Base-by-base conservation (phyloP, 2,329 filamentous ascomycete species). In the Dryadomyces quercus-mongolicae region DNA sequence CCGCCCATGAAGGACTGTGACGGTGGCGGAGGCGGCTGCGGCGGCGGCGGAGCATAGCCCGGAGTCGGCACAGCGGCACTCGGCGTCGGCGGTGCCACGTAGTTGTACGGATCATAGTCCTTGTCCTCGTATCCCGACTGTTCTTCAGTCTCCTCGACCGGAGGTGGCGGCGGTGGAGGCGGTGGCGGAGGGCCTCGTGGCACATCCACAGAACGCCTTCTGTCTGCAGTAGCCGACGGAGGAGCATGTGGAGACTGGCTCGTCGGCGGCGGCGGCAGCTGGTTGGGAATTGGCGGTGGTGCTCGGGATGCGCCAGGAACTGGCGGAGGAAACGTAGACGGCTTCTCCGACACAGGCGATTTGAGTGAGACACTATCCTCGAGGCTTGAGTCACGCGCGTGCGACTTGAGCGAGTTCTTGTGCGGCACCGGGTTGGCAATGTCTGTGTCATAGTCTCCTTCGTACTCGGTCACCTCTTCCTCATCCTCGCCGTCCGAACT, bases 381-480 rank as follows among this genome's bases (percentile, higher is more conserved):
- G 53, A 86, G 65, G 64, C 87, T 94, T 7, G 85, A 81, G 48
- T 92, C 88, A 53, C 85, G 80, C 8, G 78, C 80, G 67, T 95
- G 89, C 9, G 88, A 74, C 67, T 92, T 95, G 57, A 97, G 70
- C 1, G 92, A 91, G 70, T 95, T 92, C 69, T 95, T 96, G 68
- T 95, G 89, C 54, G 87, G 88, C n/a, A 82, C 89, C 10, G 88
- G 85, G n/a, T 91, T 88, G 1, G 86, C 91, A 65, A 97, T 97
- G 66, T 97, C 93, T 7, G 93, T 97, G 62, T 97, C 93, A 66
- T 97, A 97, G 65, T 97, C 93, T 7, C 92, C 93, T 65, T 98
- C 93, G 64, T 97, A 97, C 64, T 96, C 92, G 0, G 89, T 94
- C 38, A 89, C 78, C 63, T 94, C 90, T 56, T 86, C 88, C 56